Percentiles rank a stretch among this genome's conserved stretches.
Conservation (phyloP, 371 early-diverging fungal genomes). For the Mycotypha africana region DNA sequence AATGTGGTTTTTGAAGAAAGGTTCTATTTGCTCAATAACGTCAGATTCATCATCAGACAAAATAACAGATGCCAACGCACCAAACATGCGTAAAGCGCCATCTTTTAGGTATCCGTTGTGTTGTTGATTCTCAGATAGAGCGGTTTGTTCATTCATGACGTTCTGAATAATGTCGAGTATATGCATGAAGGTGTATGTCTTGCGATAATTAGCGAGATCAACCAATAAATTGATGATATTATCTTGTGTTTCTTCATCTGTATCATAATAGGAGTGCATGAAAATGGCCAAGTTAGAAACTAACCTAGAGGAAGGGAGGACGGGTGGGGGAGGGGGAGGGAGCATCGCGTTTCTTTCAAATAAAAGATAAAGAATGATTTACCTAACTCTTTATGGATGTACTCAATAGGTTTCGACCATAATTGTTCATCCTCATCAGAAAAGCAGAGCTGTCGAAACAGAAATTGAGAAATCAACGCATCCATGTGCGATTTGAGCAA, state of each 20-base stretch:
- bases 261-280: no score
- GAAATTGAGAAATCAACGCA: slow-evolving; percentile 70
- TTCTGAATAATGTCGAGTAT: slow-evolving; percentile 71
- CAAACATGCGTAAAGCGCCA: slow-evolving; percentile 85
- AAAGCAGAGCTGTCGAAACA: slow-evolving; percentile 88
- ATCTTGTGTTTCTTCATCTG: no score
- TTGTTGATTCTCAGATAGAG: slow-evolving; percentile 57
- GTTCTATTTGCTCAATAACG: slow-evolving; percentile 62
- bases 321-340: no score
- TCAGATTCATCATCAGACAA: slow-evolving; percentile 64
- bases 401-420: slow-evolving; percentile 94
- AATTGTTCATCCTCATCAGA: slow-evolving; percentile 73
- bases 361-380: not conserved
- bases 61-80: slow-evolving; percentile 54
- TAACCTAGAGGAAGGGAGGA: no score
- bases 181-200: slow-evolving; percentile 70
- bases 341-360: no score
- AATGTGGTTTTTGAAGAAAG: slow-evolving; percentile 76
- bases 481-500: slow-evolving; percentile 78
- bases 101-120: slow-evolving; percentile 80
- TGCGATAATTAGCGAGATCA: slow-evolving; percentile 69
- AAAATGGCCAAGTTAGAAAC: no score
- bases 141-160: slow-evolving; percentile 51
- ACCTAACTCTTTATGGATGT: slow-evolving; percentile 73
- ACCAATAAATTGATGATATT: slow-evolving; percentile 70